These are phyloP conservation scores for Beauveria sp. DNA, from an alignment of 2,329 filamentous ascomycete genomes.

Conservation along the genomic window DNA sequence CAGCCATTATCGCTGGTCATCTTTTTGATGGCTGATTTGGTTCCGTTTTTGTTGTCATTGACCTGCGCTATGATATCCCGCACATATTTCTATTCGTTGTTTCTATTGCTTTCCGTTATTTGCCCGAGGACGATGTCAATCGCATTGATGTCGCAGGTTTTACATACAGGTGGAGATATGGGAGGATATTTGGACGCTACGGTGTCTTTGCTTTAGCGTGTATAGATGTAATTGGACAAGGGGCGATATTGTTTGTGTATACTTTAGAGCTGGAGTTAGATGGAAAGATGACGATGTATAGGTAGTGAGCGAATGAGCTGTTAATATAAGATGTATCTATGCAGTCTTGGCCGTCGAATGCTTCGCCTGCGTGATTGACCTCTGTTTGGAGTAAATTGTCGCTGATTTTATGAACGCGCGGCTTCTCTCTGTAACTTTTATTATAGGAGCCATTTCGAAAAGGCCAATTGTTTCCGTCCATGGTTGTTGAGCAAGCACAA, in stretches of 20 bases:
- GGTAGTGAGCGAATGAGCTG: not conserved
- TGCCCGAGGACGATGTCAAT: not conserved
- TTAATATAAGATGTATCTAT: not conserved
- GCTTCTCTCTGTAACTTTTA: too few relatives aligned
- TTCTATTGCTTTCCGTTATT: not conserved
- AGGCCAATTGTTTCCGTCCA: too few relatives aligned
- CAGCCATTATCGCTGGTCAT: not conserved
- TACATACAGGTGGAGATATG: not conserved
- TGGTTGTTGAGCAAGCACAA: too few relatives aligned
- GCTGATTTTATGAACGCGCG: too few relatives aligned
- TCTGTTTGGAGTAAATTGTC: too few relatives aligned
- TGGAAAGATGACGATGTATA: not conserved
- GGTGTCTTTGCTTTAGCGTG: not conserved
- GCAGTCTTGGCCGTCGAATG: not conserved
- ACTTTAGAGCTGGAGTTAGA: not conserved
- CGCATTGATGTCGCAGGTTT: not conserved
- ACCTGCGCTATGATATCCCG: conserved; percentile 3
- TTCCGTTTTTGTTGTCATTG: not conserved
- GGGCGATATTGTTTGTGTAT: not conserved
- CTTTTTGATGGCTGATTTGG: not conserved
- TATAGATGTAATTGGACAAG: not conserved
- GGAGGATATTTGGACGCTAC: not conserved
- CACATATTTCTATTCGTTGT: not conserved
- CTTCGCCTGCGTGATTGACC: too few relatives aligned
- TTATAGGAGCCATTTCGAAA: too few relatives aligned